Evolutionary conservation across 257 asterid genomes (phyloP), one percentile per base, ranked within the genome.

Genomic region (Solanum pimpinellifolium): DNA sequence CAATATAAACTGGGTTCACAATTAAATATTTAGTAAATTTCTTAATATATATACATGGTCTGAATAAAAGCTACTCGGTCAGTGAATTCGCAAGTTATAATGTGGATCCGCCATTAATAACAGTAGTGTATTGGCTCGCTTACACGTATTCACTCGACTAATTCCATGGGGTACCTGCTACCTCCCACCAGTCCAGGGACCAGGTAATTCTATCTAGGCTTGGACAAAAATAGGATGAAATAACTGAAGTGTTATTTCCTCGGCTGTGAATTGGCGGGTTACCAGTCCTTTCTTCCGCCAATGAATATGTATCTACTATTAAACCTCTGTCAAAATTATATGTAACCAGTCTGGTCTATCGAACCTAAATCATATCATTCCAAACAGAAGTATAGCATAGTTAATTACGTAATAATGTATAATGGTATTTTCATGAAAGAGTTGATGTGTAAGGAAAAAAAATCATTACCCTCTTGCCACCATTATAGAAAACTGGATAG

Each of bases 401-500:
- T 44, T 25, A 77, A 4, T 41, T 4, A 56, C 25, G 65, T 56
- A 75, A 75, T 75, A 42, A 75, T 75, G 56, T 23, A 75, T 2
- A 56, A 41, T 75, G 35, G 3, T 15, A 41, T 75, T 75, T 75
- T 6, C 83, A 75, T 75, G 83, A 59, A 41, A 41, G 21, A 35
- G 33, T 75, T 75, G 16, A 29, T 68, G 21, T 8, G 75, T 29
- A 68, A 68, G 20, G 13, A 27, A 13, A 29, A 31, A 33, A 33
- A 72, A 41, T 7, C 60, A 42, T 42, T 94, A 97, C 99, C 98
- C 94, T 95, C 89, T 95, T 94, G 89, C 99, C 99, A 74, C 97
- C 99, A 89, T 97, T 96, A 91, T 97, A 97, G 92, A 97, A 93
- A 91, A 97, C 98, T 4, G 98, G 98, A 88, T 97, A 96, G 62